Evolutionary conservation across 345 rosid species (phyloP), one percentile per base, ranked within the genome.

Genomic region (Eucalyptus rudis): DNA sequence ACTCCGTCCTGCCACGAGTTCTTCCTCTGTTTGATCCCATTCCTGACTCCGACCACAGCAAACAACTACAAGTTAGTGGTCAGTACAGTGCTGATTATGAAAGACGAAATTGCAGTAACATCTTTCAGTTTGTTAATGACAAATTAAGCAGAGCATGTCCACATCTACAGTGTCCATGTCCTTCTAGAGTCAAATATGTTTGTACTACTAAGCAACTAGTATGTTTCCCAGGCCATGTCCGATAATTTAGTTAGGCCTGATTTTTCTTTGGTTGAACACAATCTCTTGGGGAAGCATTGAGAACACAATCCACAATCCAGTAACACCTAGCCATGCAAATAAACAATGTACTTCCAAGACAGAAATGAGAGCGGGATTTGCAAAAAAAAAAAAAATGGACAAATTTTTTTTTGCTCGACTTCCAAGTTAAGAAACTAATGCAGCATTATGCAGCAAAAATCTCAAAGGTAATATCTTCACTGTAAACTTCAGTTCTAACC

Each of bases 1-100:
- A 93, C 94, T 56, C 94, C 93, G 52, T 93, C 94, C 90, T 93
- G 93, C 93, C 93, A 93, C 27, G 94, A 93, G 89, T 89, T 92
- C 90, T 88, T 90, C 92, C 94, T 92, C 88, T 93, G 94, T 87
- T 93, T 91, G 49, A 93, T 91, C 45, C 93, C 93, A 87, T 93
- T 93, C 93, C 94, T 93, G 84, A 20, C 54, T 16, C 36, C 40
- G 45, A 86, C 86, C n/a, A 86, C 68, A 89, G 58, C 24, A 49
- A 88, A 66, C 62, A 31, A 49, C 7, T 3, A 14, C 44, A 1
- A 6, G 83, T 36, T 71, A 50, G 47, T 20, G 83, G 25, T 76
- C 83, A 36, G 8, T 36, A 36, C 14, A 36, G 47, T 20, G 83
- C 83, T 10, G 47, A 20, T 11, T 20, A 76, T 76, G 45, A 76